Conservation (phyloP, 2,329 filamentous ascomycete species). For the Reticulascus tulasneorum region DNA sequence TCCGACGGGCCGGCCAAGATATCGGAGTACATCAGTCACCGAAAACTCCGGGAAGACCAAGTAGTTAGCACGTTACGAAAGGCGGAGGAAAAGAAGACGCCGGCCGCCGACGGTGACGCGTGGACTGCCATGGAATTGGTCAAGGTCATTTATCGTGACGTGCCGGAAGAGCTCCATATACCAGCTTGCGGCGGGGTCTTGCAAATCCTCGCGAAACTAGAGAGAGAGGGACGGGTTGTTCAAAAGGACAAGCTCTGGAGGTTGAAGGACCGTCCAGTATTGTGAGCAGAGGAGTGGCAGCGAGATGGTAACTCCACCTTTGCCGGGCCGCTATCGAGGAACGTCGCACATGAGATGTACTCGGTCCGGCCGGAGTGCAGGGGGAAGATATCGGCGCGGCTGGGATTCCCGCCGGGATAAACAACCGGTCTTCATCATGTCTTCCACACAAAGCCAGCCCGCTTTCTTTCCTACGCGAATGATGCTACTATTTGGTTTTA, state of each 20-base stretch:
- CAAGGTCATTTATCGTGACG: slow-evolving; percentile 78
- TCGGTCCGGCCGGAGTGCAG: too few species aligned
- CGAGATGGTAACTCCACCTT: not conserved
- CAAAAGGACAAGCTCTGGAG: slow-evolving; percentile 36
- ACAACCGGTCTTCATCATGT: too few species aligned
- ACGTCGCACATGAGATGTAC: too few species aligned
- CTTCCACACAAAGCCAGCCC: too few species aligned
- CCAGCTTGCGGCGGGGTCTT: slow-evolving; percentile 73
- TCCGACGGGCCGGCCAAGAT: slow-evolving; percentile 69
- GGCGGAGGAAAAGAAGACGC: too few species aligned
- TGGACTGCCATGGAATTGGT: slow-evolving; percentile 81
- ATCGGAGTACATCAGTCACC: slow-evolving; percentile 77
- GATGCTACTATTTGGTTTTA: too few species aligned
- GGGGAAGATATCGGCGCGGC: too few species aligned
- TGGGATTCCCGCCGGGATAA: too few species aligned
- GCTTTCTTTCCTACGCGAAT: too few species aligned
- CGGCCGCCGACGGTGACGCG: slow-evolving; percentile 19
- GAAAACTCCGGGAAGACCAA: slow-evolving; percentile 74
- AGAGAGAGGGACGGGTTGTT: slow-evolving; percentile 64
- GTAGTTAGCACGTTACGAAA: slow-evolving; percentile 61
- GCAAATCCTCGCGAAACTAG: slow-evolving; percentile 77
- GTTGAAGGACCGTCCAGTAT: slow-evolving; percentile 35
- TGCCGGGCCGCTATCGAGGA: too few species aligned
- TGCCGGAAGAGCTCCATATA: slow-evolving; percentile 69
- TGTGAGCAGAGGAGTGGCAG: slow-evolving; percentile 23